Evolutionary conservation across 805 yeast species (phyloP).

Genomic region (Wickerhamiella sergipiensis): DNA sequence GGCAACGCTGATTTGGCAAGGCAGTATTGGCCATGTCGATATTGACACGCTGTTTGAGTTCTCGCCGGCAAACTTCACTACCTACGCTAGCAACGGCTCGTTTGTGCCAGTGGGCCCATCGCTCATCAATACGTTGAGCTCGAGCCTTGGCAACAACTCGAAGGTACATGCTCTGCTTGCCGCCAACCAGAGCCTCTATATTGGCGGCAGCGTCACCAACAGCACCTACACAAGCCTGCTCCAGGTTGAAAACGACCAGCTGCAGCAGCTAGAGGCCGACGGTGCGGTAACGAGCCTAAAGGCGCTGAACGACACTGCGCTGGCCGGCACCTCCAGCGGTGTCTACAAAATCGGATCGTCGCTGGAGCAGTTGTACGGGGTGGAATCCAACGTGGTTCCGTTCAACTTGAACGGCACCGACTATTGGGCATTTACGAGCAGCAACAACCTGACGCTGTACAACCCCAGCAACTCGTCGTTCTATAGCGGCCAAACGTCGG

Average conservation of each 20-base stretch:
- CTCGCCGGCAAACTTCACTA: conserved; percentile 51
- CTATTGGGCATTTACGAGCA: conserved; percentile 17
- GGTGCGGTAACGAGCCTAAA: conserved; percentile 36
- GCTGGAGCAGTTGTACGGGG: conserved; percentile 8
- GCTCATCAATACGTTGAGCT: conserved; percentile 28
- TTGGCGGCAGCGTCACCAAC: conserved; percentile 39
- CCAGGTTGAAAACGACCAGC: neutral
- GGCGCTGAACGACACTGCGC: conserved; percentile 28
- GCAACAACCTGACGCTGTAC: conserved; percentile 4
- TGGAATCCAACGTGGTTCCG: conserved; percentile 10
- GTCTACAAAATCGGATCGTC: neutral
- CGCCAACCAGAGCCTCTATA: conserved; percentile 25
- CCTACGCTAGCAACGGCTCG: conserved; percentile 20
- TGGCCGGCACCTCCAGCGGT: conserved; percentile 8
- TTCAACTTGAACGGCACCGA: conserved; percentile 17
- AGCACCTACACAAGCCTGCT: conserved; percentile 4
- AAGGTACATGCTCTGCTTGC: conserved; percentile 26
- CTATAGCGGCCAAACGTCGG: conserved; percentile 4
- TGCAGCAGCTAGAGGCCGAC: conserved; percentile 14
- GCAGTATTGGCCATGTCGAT: conserved; percentile 28
- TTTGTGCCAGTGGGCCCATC: conserved; percentile 34
- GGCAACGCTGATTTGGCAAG: conserved; percentile 32
- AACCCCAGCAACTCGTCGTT: conserved; percentile 15
- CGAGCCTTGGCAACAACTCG: conserved; percentile 28
- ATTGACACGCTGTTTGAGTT: conserved; percentile 53